Evolutionary conservation across 2,329 filamentous ascomycete genomes (phyloP).

Genomic region (Samsoniella hepiali): DNA sequence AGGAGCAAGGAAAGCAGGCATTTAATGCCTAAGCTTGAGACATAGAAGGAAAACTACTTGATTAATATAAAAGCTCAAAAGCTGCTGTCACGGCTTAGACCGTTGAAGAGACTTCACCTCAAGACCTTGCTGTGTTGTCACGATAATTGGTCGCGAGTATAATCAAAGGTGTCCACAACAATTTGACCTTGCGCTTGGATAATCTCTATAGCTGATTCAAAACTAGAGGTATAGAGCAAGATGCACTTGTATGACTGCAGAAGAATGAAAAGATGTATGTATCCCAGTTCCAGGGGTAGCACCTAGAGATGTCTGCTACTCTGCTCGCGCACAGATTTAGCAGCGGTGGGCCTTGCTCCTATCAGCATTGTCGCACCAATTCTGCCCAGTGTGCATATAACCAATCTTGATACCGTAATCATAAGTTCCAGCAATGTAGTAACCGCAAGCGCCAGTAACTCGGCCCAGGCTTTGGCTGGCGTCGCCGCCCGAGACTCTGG

Average conservation of each 20-base stretch:
- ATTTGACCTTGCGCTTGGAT: too few relatives aligned
- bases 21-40: background rate
- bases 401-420: background rate
- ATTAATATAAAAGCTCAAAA: background rate
- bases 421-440: background rate
- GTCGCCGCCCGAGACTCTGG: background rate
- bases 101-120: too few relatives aligned
- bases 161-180: too few relatives aligned
- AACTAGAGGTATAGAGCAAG: too few relatives aligned
- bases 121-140: too few relatives aligned
- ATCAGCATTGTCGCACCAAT: background rate
- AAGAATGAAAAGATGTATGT: too few relatives aligned
- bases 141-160: too few relatives aligned
- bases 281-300: too few relatives aligned
- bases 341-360: background rate
- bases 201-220: too few relatives aligned
- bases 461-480: background rate
- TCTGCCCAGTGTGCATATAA: background rate
- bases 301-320: background rate
- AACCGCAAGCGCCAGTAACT: background rate
- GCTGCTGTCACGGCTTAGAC: too few relatives aligned
- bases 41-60: background rate
- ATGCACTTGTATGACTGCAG: too few relatives aligned
- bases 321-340: background rate
- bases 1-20: constrained; percentile 3